A percentile compares a stretch with the other conserved stretches of the same genome.
Conservation (phyloP, 768 basidiomycete genomes). For the Mrakia blollopis region DNA sequence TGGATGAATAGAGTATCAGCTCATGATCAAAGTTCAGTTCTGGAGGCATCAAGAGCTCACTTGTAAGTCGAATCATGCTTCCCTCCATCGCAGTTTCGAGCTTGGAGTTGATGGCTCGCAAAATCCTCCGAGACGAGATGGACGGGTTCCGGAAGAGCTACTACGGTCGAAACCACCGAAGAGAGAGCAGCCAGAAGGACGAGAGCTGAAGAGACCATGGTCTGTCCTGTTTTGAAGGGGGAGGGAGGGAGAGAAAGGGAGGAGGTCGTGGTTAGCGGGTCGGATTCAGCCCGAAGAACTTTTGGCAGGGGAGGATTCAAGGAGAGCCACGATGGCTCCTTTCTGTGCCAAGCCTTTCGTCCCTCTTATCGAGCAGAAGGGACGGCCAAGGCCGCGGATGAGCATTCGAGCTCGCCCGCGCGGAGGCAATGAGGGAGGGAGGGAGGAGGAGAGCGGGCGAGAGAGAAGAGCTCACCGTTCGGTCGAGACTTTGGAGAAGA, state of each 20-base stretch:
- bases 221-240: not conserved
- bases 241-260: not conserved
- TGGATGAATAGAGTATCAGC: not conserved
- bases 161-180: not conserved
- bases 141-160: not conserved
- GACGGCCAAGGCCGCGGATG: no score
- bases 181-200: not conserved
- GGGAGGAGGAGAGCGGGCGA: no score
- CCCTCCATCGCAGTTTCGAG: not conserved
- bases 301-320: not conserved
- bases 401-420: no score
- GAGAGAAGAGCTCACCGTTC: no score
- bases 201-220: slow-evolving; percentile 1
- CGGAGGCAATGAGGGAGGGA: no score
- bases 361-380: no score
- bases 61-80: not conserved
- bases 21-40: not conserved
- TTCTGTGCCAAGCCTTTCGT: not conserved
- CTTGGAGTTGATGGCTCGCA: not conserved
- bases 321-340: not conserved
- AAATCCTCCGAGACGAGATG: slow-evolving; percentile 15
- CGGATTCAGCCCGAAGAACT: not conserved
- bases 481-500: no score
- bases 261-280: not conserved
- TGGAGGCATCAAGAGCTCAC: not conserved